Evolutionary conservation across 192 early-diverging fungal species (phyloP).

Genomic region (Entomortierella beljakovae): DNA sequence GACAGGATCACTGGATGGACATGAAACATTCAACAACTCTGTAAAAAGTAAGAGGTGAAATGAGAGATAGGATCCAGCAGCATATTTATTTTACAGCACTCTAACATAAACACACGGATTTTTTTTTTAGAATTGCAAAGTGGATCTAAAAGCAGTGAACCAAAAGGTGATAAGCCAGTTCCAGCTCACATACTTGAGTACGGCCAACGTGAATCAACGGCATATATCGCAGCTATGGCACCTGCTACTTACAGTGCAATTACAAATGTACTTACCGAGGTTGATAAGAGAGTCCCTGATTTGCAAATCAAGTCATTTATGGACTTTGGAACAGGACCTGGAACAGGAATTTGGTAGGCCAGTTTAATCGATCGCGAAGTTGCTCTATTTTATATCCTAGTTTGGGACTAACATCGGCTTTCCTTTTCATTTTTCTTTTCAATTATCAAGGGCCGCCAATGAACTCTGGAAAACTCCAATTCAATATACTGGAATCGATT

Average conservation of each 20-base stretch:
- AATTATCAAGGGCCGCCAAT: conserved; percentile 67
- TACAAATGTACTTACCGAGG: conserved; percentile 74
- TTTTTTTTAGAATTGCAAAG: conserved; percentile 25
- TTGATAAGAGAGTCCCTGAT: conserved; percentile 69
- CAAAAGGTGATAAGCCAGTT: conserved; percentile 16
- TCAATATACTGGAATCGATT: conserved; percentile 75
- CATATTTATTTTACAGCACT: neutral
- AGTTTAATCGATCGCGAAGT: neutral
- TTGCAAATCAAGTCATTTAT: conserved; percentile 70
- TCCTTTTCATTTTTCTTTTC: neutral
- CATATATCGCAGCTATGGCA: conserved; percentile 77
- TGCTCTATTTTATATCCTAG: no score
- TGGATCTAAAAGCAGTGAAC: conserved; percentile 13
- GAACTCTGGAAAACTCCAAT: conserved; percentile 63
- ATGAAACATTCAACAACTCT: neutral
- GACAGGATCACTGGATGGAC: conserved; percentile 51
- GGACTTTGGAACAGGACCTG: conserved; percentile 90
- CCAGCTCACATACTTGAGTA: conserved; percentile 77
- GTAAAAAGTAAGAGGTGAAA: conserved; percentile 27
- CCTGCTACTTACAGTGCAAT: conserved; percentile 75
- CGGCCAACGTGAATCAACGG: conserved; percentile 74
- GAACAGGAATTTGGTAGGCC: conserved; percentile 78
- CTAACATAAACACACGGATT: neutral
- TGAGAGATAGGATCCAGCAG: neutral
- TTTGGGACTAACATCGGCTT: no score